Evolutionary conservation across 2,329 filamentous ascomycete genomes (phyloP).

Genomic region (Ceratocystis harringtonii): DNA sequence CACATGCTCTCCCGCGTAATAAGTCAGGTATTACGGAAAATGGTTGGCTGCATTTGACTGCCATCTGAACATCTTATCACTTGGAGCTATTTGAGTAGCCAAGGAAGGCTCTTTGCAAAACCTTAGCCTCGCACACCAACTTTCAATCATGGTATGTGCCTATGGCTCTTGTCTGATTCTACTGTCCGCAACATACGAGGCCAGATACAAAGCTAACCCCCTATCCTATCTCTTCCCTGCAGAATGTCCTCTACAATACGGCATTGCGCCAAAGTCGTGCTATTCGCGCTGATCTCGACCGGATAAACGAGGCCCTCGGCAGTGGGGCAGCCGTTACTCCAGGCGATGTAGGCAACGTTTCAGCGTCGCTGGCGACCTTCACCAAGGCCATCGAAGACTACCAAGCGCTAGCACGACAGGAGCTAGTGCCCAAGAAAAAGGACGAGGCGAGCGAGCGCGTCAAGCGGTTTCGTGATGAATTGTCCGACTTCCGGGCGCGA

Average conservation of each 20-base stretch:
- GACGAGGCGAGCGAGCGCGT: slow-evolving; percentile 78
- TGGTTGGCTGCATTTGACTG: background rate
- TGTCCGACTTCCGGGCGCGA: slow-evolving; percentile 62
- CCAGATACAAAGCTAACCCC: background rate
- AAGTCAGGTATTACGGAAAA: background rate
- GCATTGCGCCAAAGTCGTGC: slow-evolving; percentile 72
- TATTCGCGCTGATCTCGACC: slow-evolving; percentile 60
- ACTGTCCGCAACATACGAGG: background rate
- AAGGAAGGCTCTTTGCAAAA: background rate
- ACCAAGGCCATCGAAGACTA: slow-evolving; percentile 89
- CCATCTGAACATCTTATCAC: background rate
- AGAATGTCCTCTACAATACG: slow-evolving; percentile 73
- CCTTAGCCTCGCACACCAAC: background rate
- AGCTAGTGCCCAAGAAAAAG: slow-evolving; percentile 80
- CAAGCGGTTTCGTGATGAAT: slow-evolving; percentile 69
- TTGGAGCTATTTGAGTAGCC: background rate
- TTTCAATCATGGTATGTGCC: background rate
- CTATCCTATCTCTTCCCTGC: background rate
- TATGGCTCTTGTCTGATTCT: background rate
- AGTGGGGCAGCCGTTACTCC: slow-evolving; percentile 47
- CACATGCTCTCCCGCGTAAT: background rate
- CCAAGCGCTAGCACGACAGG: slow-evolving; percentile 66
- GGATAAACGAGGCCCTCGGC: slow-evolving; percentile 44
- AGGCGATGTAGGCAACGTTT: slow-evolving; percentile 48
- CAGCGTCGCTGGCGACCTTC: slow-evolving; percentile 65